Base-by-base conservation (phyloP, 129 eudicot genomes). In the Oenanthe sinensis region DNA sequence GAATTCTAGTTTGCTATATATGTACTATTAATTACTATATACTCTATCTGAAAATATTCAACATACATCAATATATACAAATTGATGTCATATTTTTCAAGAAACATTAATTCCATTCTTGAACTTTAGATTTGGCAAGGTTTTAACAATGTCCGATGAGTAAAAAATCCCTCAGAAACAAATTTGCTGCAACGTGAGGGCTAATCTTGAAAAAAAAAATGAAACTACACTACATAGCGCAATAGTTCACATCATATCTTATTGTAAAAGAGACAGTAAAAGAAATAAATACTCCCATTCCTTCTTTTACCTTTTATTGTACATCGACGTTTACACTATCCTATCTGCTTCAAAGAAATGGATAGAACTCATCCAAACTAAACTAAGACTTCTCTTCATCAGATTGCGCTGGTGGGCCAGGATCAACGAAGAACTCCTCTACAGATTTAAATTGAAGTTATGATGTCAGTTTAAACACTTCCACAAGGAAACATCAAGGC, bases 331-430 rank as follows among this genome's bases (percentile, higher is more conserved):
- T 74, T 20, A 6, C 39, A 68, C 40, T 39, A 79, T 40, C 54
- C 77, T 79, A 79, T 26, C 75, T 71, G 24, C 63, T 69, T 48
- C 11, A 24, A 71, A 22, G 65, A 71, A 71, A 71, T 47, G 71
- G 60, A 71, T 39, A 28, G 54, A 39, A 45, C 82, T 71, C 82
- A 72, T 37, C 26, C 49, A 73, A 54, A 50, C 68, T 60, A 60
- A 60, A 60, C 77, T 80, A 86, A 5, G 90, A 26, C 74, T 76
- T 88, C 74, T 88, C 92, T 80, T 86, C 92, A 76, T 88, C 92
- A 16, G 92, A 84, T 48, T 87, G 90, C 11, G 79, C 49, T 40
- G 85, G 86, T 48, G 87, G 92, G 48, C 87, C 85, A 8, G 93
- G 89, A 43, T 75, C 78, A 2, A 83, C 86, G 8, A 83, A 83